These are phyloP conservation scores for Gossypium stocksii DNA, from an alignment of 345 rosid genomes.

Conservation along the genomic window DNA sequence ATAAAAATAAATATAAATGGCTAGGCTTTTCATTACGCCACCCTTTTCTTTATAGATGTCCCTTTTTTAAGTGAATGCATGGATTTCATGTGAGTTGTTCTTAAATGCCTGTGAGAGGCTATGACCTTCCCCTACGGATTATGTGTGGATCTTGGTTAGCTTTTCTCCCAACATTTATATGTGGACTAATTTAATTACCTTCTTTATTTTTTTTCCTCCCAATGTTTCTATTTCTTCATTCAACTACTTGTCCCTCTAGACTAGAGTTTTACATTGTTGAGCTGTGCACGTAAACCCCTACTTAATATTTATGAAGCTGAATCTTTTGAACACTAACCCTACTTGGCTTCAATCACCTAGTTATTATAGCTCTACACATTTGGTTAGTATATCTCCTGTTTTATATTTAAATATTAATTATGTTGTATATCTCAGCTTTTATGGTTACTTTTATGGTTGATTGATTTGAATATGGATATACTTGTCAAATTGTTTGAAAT, in stretches of 20 bases:
- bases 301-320: background rate
- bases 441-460: background rate
- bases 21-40: background rate
- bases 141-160: background rate
- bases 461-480: background rate
- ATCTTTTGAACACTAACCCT: conserved; percentile 2
- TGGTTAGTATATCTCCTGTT: background rate
- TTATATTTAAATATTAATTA: background rate
- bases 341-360: background rate
- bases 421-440: background rate
- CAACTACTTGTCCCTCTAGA: background rate
- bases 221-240: background rate
- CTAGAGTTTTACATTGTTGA: background rate
- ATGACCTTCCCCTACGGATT: background rate
- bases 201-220: background rate
- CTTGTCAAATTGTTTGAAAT: background rate
- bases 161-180: background rate
- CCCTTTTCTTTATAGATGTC: background rate
- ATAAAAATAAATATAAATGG: too few relatives aligned
- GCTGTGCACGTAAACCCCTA: background rate
- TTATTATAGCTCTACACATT: background rate
- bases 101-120: background rate
- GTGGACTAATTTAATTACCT: background rate
- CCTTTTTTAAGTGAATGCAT: background rate
- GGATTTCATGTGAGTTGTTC: background rate